phyloP scores from a whole-genome alignment of 129 eudicot species.

The Arctium lappa region DNA sequence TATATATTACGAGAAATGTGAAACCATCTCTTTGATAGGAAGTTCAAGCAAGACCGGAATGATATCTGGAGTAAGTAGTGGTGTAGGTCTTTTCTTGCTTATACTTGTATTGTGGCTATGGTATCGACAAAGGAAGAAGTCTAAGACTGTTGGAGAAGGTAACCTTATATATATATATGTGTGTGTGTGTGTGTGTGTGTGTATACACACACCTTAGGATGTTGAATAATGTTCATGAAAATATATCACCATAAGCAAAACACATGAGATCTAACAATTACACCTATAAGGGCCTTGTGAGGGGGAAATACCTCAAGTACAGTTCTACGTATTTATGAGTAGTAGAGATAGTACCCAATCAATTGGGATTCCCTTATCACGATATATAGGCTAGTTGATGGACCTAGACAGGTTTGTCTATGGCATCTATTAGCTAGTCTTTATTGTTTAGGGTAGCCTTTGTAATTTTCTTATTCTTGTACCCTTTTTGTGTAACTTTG shows the following conservation, averaged over 20 bases:
- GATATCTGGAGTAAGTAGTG: conserved; percentile 35
- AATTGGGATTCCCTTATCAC: background rate
- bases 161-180: background rate
- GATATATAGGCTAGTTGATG: background rate
- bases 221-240: too few relatives aligned
- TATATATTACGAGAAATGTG: background rate
- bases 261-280: background rate
- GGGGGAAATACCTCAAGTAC: background rate
- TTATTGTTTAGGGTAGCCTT: too few relatives aligned
- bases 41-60: conserved; percentile 33
- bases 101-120: conserved; percentile 21
- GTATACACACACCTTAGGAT: background rate
- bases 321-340: background rate
- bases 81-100: conserved; percentile 34
- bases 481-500: too few relatives aligned
- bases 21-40: conserved; percentile 26
- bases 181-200: too few relatives aligned
- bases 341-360: too few relatives aligned
- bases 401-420: background rate
- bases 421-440: too few relatives aligned
- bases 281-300: background rate
- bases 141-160: conserved; percentile 35
- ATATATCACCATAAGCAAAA: too few relatives aligned
- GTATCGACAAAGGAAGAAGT: conserved; percentile 30
- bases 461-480: too few relatives aligned